Conservation (phyloP, 306 rosid genomes). For the Cicer yamashitae region DNA sequence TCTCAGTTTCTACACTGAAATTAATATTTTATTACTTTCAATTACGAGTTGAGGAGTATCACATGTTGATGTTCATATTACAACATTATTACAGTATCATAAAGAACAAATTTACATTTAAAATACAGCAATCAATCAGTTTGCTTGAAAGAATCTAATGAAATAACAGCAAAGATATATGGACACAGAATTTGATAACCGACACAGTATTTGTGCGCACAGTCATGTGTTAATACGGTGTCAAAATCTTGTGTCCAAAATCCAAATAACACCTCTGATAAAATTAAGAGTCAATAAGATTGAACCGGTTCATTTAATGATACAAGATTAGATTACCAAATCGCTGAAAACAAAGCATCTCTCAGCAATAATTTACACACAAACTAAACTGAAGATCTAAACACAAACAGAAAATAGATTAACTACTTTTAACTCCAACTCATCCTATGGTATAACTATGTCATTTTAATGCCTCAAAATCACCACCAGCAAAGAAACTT, state of each 20-base stretch:
- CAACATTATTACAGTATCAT: not conserved
- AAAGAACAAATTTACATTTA: not conserved
- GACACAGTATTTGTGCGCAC: no score
- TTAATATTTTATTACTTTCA: not conserved
- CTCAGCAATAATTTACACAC: not conserved
- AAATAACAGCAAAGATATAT: no score
- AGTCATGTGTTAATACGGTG: no score
- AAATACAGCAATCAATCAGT: not conserved
- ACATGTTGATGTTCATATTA: constrained; percentile 7
- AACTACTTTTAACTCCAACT: not conserved
- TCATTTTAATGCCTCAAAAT: not conserved
- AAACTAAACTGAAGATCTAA: constrained; percentile 8
- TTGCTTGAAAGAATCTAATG: constrained; percentile 9
- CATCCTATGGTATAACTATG: not conserved
- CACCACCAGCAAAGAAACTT: constrained; percentile 5
- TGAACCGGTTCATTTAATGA: constrained; percentile 9
- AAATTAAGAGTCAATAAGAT: not conserved
- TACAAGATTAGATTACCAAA: not conserved
- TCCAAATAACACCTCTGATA: no score
- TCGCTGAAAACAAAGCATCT: not conserved
- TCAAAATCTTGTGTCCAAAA: no score
- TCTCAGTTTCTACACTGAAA: not conserved
- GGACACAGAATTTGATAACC: no score
- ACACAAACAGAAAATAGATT: not conserved
- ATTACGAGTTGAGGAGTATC: not conserved